These are phyloP conservation scores for Diaporthe sp. DNA, from an alignment of 2,329 filamentous ascomycete genomes.

Conservation along the genomic window DNA sequence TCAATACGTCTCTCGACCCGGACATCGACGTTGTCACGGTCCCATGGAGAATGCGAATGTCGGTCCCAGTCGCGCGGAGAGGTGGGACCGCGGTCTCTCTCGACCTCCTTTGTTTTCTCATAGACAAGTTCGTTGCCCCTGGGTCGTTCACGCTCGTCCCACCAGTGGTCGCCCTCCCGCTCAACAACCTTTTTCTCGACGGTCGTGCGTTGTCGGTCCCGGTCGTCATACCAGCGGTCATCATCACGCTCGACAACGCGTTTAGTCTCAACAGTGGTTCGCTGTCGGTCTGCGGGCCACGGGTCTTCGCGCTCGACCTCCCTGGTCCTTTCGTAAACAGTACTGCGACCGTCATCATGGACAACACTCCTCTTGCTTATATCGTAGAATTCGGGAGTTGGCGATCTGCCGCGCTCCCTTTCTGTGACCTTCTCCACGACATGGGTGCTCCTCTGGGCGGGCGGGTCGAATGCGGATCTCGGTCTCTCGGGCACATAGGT, in stretches of 20 bases:
- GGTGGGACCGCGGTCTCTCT: slow-evolving; percentile 49
- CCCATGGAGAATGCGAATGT: slow-evolving; percentile 48
- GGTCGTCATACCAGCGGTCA: slow-evolving; percentile 39
- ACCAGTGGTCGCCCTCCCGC: slow-evolving; percentile 37
- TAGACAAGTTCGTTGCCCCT: slow-evolving; percentile 54
- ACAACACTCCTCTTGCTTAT: slow-evolving; percentile 35
- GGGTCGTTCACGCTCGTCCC: slow-evolving; percentile 46
- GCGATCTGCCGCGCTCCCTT: slow-evolving; percentile 45
- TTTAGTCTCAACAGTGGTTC: slow-evolving; percentile 36
- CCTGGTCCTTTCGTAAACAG: slow-evolving; percentile 43
- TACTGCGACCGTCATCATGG: slow-evolving; percentile 43
- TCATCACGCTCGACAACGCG: slow-evolving; percentile 35
- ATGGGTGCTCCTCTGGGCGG: slow-evolving; percentile 44
- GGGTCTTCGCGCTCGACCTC: slow-evolving; percentile 41
- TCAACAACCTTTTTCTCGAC: slow-evolving; percentile 39
- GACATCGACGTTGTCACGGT: slow-evolving; percentile 56
- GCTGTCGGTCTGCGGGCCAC: slow-evolving; percentile 33
- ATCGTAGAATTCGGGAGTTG: slow-evolving; percentile 36
- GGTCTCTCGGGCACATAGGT: slow-evolving; percentile 62
- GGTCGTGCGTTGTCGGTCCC: slow-evolving; percentile 38
- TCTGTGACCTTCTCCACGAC: slow-evolving; percentile 49
- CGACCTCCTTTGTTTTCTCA: slow-evolving; percentile 58
- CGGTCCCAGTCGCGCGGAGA: slow-evolving; percentile 50
- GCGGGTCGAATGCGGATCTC: slow-evolving; percentile 62
- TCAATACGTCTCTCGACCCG: slow-evolving; percentile 57